Evolutionary conservation across 2,329 filamentous ascomycete genomes (phyloP).

Genomic region (Exophiala phaeomuriformis): DNA sequence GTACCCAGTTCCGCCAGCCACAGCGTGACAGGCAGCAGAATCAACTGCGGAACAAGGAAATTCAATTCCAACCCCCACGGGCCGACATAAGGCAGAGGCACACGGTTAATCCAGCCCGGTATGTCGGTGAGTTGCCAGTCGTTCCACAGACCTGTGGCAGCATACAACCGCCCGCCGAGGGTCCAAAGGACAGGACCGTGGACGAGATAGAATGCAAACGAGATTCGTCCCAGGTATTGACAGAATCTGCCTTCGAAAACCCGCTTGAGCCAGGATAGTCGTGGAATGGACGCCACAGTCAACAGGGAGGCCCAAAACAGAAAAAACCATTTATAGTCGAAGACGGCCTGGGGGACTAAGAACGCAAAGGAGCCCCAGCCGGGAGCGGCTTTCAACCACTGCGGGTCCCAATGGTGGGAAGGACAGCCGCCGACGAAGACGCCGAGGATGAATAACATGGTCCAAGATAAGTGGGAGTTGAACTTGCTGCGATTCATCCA

Average conservation of each 20-base stretch:
- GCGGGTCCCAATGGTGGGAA: slow-evolving; percentile 42
- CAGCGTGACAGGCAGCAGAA: slow-evolving; percentile 54
- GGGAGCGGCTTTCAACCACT: slow-evolving; percentile 7
- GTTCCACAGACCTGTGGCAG: slow-evolving; percentile 50
- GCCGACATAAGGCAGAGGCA: slow-evolving; percentile 49
- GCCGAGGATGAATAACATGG: slow-evolving; percentile 43
- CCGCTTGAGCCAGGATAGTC: slow-evolving; percentile 49
- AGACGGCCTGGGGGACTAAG: slow-evolving; percentile 57
- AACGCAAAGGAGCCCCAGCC: slow-evolving; percentile 25
- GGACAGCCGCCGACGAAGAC: slow-evolving; percentile 58
- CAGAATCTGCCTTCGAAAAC: slow-evolving; percentile 38
- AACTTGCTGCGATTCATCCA: slow-evolving; percentile 44
- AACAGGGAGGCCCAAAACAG: slow-evolving; percentile 55
- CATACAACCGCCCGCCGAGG: slow-evolving; percentile 57
- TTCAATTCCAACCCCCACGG: slow-evolving; percentile 55
- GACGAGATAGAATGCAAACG: slow-evolving; percentile 43
- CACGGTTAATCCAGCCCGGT: slow-evolving; percentile 49
- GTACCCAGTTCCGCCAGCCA: slow-evolving; percentile 53
- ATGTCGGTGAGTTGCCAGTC: slow-evolving; percentile 45
- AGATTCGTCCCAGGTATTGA: slow-evolving; percentile 42
- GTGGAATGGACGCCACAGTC: slow-evolving; percentile 49
- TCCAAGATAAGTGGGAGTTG: slow-evolving; percentile 48
- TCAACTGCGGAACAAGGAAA: slow-evolving; percentile 53
- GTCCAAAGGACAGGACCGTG: slow-evolving; percentile 44
- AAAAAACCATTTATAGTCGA: slow-evolving; percentile 61